Percentiles rank a stretch among this genome's conserved stretches.
Conservation (phyloP, 176 grass and related monocot species). For the Pontederia paniculata region DNA sequence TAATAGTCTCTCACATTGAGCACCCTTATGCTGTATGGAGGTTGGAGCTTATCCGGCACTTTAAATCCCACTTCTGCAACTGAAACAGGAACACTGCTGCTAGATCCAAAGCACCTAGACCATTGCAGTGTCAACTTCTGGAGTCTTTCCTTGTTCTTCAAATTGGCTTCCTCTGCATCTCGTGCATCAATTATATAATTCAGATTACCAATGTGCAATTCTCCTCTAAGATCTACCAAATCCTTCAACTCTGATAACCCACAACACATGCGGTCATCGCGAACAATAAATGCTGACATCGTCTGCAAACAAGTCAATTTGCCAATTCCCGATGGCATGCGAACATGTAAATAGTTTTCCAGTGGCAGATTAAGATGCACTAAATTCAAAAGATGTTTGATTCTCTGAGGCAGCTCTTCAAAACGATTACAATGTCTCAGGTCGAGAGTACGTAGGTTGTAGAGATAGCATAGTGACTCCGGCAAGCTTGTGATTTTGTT, state of each 20-base stretch:
- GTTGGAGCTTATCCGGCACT: not conserved
- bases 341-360: slow-evolving; percentile 10
- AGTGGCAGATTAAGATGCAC: slow-evolving; percentile 26
- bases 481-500: slow-evolving; percentile 18
- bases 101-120: slow-evolving; percentile 3
- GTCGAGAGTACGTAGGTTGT: slow-evolving; percentile 36
- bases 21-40: not conserved
- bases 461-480: slow-evolving; percentile 21
- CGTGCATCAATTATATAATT: slow-evolving; percentile 17
- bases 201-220: slow-evolving; percentile 26
- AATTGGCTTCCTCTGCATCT: slow-evolving; percentile 17
- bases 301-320: slow-evolving; percentile 36
- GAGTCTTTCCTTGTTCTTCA: slow-evolving; percentile 23
- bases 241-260: slow-evolving; percentile 28
- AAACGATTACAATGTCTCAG: slow-evolving; percentile 26
- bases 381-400: slow-evolving; percentile 28
- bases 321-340: slow-evolving; percentile 30
- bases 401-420: slow-evolving; percentile 25
- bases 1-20: slow-evolving; percentile 10
- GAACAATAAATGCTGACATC: slow-evolving; percentile 23
- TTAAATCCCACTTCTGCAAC: not conserved
- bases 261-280: slow-evolving; percentile 17
- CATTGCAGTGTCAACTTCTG: slow-evolving; percentile 26
- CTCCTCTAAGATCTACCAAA: slow-evolving; percentile 37
- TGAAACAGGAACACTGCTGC: not conserved